Evolutionary conservation across 2,329 filamentous ascomycete species (phyloP).

Genomic region (Paraphoma sp.): DNA sequence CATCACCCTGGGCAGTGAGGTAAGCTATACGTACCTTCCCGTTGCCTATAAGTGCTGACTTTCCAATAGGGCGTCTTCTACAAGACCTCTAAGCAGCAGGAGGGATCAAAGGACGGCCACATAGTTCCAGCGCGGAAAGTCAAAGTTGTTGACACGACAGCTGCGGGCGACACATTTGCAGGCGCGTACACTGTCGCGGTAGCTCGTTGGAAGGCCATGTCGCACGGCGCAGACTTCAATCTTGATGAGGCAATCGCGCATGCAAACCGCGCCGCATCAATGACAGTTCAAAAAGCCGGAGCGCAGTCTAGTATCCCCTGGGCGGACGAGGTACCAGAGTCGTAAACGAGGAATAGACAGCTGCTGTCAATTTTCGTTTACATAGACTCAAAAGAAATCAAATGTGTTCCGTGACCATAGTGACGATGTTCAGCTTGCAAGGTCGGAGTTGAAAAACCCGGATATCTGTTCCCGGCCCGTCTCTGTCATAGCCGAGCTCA

Average conservation of each 20-base stretch:
- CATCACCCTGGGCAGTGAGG: conserved; percentile 82
- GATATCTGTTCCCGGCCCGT: background rate
- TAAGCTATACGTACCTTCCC: conserved; percentile 41
- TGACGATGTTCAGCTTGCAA: background rate
- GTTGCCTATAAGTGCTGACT: conserved; percentile 20
- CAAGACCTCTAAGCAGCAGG: conserved; percentile 55
- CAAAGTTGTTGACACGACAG: conserved; percentile 88
- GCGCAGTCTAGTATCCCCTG: conserved; percentile 73
- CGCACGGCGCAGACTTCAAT: conserved; percentile 51
- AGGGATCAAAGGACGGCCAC: conserved; percentile 49
- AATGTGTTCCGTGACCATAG: too few species aligned
- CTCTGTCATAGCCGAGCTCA: background rate
- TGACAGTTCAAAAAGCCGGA: conserved; percentile 70
- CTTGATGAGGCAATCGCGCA: conserved; percentile 65
- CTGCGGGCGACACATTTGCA: conserved; percentile 92
- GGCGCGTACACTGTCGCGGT: conserved; percentile 82
- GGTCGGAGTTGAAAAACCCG: background rate
- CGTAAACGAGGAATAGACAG: conserved; percentile 6
- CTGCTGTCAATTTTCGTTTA: too few species aligned
- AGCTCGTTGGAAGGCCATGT: conserved; percentile 57
- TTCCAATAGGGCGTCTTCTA: conserved; percentile 47
- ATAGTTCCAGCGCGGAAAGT: conserved; percentile 71
- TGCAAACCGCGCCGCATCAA: conserved; percentile 68
- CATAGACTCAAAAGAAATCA: background rate
- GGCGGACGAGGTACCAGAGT: conserved; percentile 59